Base-by-base conservation (phyloP, 495 filamentous ascomycete genomes). In the Tirmania nivea region DNA sequence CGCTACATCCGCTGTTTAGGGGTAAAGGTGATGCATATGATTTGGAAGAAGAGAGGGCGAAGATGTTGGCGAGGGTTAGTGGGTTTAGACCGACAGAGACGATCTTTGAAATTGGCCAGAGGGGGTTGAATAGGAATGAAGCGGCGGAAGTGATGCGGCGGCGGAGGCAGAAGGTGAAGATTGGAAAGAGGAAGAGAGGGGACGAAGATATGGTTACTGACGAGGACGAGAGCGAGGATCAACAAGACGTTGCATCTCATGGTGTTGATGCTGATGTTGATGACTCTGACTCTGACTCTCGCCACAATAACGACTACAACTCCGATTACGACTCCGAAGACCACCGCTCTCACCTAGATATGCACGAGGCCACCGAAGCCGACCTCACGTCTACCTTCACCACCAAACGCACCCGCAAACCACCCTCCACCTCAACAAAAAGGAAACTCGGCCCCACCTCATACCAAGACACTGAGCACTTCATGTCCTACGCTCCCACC, bases 401-500 rank as follows among this genome's bases (percentile, higher is more conserved):
- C 34, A 7, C 50, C 48, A 12, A 48, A 53, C 54, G 59, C 52
- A 17, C 35, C 51, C 12, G 39, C 39, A 45, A 45, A 17, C 37
- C 48, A 11, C 53, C 52, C 34, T 66, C 71, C 53, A 63, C 71
- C 48, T 5, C 25, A 3, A 65, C 67, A 51, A 62, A 58, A 51
- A 60, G 59, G 60, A 67, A 67, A 34, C 53, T 52, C 34, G 58
- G 59, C 16, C 55, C 64, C 2, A 68, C 74, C 34, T 70, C 73
- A 25, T 94, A 78, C 71, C 72, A 83, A 64, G 87, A 94, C 65
- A 73, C 82, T 3, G 90, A 94, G 45, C 75, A 86, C 62, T 99
- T 90, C 74, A 95, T 99, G 84, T 81, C 84, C 16, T 99, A 99
- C 73, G 82, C 74, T 0, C 90, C 90, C 0, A 74, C 77, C 51